phyloP scores from a whole-genome alignment of 2,329 filamentous ascomycete species.

The Zymoseptoria tritici region DNA sequence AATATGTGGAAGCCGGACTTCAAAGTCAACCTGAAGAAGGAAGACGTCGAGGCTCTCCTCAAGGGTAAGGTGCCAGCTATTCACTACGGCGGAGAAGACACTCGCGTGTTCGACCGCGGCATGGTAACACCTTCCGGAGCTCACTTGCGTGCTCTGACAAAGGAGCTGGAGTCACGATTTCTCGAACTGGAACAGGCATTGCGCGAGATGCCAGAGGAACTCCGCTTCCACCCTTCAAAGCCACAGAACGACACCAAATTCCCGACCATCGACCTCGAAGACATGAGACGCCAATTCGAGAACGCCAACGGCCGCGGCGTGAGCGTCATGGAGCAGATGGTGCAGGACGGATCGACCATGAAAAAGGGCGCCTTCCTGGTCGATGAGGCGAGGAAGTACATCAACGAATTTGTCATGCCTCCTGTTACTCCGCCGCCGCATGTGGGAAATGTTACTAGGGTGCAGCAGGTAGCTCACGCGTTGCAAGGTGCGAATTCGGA shows the following conservation, averaged over 20 bases:
- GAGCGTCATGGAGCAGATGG: constrained; percentile 33
- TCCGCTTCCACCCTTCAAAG: constrained; percentile 23
- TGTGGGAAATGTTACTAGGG: constrained; percentile 5
- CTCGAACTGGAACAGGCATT: constrained; percentile 59
- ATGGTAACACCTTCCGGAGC: constrained; percentile 70
- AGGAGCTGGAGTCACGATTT: constrained; percentile 63
- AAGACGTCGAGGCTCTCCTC: constrained; percentile 40
- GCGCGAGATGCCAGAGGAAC: constrained; percentile 30
- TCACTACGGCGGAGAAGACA: constrained; percentile 35
- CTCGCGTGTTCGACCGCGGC: constrained; percentile 46
- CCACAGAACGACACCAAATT: constrained; percentile 27
- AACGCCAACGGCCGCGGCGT: constrained; percentile 24
- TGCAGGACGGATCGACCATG: constrained; percentile 29
- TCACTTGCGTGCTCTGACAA: constrained; percentile 63
- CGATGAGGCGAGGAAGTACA: constrained; percentile 31
- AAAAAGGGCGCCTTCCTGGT: constrained; percentile 33
- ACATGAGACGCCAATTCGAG: constrained; percentile 23
- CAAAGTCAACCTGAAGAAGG: constrained; percentile 29
- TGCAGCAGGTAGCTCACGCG: constrained; percentile 1
- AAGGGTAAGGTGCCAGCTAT: constrained; percentile 49
- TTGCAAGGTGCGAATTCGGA: constrained; percentile 2
- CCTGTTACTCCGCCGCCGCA: constrained; percentile 26
- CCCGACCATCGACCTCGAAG: constrained; percentile 26
- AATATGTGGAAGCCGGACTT: constrained; percentile 25
- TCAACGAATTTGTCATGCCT: constrained; percentile 34